Conservation (phyloP, 345 rosid genomes). For the Gossypium longicalyx region DNA sequence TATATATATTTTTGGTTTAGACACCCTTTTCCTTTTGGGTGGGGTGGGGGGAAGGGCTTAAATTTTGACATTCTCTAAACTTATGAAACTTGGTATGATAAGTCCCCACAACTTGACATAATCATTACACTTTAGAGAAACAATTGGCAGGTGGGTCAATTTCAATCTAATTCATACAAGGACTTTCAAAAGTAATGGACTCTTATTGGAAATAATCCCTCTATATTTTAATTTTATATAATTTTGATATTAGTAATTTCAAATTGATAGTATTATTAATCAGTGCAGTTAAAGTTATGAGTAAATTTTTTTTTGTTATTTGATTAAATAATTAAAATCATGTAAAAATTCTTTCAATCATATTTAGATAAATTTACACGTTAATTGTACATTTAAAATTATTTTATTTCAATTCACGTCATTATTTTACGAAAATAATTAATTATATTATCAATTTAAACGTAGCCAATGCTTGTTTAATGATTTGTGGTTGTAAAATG, state of each 20-base stretch:
- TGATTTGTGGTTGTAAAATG: slow-evolving; percentile 18
- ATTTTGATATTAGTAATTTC: too few relatives aligned
- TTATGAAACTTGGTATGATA: neutral
- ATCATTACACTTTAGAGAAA: slow-evolving; percentile 16
- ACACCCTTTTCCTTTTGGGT: neutral
- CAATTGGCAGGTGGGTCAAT: slow-evolving; percentile 19
- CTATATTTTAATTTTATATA: too few relatives aligned
- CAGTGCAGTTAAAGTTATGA: too few relatives aligned
- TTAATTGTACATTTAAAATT: too few relatives aligned
- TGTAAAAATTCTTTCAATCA: too few relatives aligned
- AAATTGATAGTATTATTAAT: too few relatives aligned
- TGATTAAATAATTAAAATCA: too few relatives aligned
- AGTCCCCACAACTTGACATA: slow-evolving; percentile 15
- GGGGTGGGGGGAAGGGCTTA: neutral
- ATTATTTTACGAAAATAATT: too few relatives aligned
- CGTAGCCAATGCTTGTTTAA: neutral
- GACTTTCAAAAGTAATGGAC: slow-evolving; percentile 15
- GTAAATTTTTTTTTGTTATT: too few relatives aligned
- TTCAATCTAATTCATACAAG: slow-evolving; percentile 18
- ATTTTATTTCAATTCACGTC: too few relatives aligned
- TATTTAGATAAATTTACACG: too few relatives aligned
- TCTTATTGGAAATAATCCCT: neutral
- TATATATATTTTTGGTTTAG: neutral
- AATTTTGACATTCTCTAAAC: neutral
- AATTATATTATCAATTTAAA: neutral